These are phyloP conservation scores for Stenogyne calaminthoides DNA, from an alignment of 305 asterid species.

Conservation along the genomic window DNA sequence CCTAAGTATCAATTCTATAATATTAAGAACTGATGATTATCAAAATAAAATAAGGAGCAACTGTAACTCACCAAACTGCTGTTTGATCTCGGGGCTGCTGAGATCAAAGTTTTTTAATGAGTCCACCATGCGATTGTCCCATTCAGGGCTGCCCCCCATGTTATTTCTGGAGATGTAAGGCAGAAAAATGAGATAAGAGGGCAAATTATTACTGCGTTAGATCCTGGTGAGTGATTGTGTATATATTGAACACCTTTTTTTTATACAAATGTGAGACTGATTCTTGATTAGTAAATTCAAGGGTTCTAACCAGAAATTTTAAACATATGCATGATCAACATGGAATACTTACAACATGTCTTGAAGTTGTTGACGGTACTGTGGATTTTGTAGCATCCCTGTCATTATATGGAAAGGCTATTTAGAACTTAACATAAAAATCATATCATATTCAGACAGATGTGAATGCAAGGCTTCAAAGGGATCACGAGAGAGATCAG, in stretches of 20 bases:
- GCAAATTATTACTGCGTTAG: constrained; percentile 11
- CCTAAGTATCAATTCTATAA: not conserved
- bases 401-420: constrained; percentile 32
- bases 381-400: constrained; percentile 99
- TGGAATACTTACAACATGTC: constrained; percentile 84
- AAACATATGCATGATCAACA: constrained; percentile 1
- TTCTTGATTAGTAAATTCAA: not conserved
- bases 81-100: constrained; percentile 95
- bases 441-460: not conserved
- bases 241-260: not conserved
- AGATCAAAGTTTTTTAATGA: constrained; percentile 85
- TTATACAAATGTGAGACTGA: constrained; percentile 4
- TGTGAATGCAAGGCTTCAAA: not conserved
- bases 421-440: constrained; percentile 10
- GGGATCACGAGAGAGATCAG: not conserved
- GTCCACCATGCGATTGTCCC: constrained; percentile 92
- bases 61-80: constrained; percentile 80
- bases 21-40: constrained; percentile 3
- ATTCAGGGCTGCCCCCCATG: constrained; percentile 97
- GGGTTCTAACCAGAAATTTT: not conserved
- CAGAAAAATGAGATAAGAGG: constrained; percentile 2
- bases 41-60: constrained; percentile 5
- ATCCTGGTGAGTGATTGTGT: not conserved
- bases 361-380: constrained; percentile 91
- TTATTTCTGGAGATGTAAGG: constrained; percentile 51